Evolutionary conservation across 495 filamentous ascomycete species (phyloP).

Genomic region (Lichina pygmaea): DNA sequence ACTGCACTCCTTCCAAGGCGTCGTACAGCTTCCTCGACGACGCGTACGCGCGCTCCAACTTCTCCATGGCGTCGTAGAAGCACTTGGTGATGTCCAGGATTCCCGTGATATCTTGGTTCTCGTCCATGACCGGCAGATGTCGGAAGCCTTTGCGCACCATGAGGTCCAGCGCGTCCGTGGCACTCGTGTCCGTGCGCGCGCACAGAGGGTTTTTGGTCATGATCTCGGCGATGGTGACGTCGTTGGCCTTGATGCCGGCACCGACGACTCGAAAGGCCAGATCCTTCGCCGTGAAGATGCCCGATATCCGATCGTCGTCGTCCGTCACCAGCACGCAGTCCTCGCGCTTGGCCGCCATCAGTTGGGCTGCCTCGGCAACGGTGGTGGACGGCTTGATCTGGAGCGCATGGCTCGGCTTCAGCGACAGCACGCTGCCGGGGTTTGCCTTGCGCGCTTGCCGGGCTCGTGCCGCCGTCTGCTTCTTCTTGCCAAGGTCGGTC

Average conservation of each 20-base stretch:
- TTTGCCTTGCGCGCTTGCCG: constrained; percentile 77
- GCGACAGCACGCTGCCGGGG: constrained; percentile 79
- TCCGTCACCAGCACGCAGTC: constrained; percentile 98
- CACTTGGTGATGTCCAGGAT: constrained; percentile 98
- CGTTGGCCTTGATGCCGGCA: constrained; percentile 66
- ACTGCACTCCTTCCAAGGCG: constrained; percentile 95
- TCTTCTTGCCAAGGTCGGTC: constrained; percentile 94
- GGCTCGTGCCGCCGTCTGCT: constrained; percentile 43
- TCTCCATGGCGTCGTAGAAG: constrained; percentile 99
- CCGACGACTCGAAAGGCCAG: constrained; percentile 92
- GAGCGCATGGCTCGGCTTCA: constrained; percentile 82
- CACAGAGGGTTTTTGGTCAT: constrained; percentile 99
- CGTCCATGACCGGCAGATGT: constrained; percentile 96
- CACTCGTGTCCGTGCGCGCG: constrained; percentile 89
- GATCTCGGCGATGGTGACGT: constrained; percentile 84
- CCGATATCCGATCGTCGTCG: constrained; percentile 88
- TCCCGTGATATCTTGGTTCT: constrained; percentile 97
- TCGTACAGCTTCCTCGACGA: constrained; percentile 92
- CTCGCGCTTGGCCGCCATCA: constrained; percentile 97
- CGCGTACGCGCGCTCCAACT: constrained; percentile 85
- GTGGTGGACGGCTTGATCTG: constrained; percentile 93
- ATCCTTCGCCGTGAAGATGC: constrained; percentile 98
- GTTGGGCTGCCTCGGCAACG: constrained; percentile 85
- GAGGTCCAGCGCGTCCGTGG: constrained; percentile 85
- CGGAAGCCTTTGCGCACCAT: constrained; percentile 98